Percentiles rank a stretch among this genome's conserved stretches.
Conservation (phyloP, 768 basidiomycete species). For the Omphalotus guepiniiformis region DNA sequence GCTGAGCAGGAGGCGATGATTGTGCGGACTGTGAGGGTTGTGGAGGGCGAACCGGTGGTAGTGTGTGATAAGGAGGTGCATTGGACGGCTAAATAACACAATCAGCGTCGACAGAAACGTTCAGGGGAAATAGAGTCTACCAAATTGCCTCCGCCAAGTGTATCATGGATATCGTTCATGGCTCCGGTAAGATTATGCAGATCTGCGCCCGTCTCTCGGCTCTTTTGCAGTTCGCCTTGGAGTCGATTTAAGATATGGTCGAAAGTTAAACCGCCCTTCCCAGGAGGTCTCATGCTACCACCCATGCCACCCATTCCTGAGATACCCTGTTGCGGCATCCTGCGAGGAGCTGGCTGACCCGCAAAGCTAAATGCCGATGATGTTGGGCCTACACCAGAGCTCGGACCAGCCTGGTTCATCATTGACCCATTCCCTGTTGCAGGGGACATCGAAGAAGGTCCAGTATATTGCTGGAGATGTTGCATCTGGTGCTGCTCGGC, state of each 20-base stretch:
- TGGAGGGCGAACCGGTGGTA: constrained; percentile 62
- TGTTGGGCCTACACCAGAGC: constrained; percentile 15
- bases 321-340: constrained; percentile 57
- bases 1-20: constrained; percentile 20
- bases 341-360: constrained; percentile 44
- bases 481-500: constrained; percentile 65
- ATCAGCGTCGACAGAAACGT: constrained; percentile 8
- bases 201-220: constrained; percentile 88
- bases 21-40: constrained; percentile 16
- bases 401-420: constrained; percentile 18
- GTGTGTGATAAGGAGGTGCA: constrained; percentile 51
- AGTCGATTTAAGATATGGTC: constrained; percentile 87
- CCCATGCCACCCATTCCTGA: constrained; percentile 77
- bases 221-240: constrained; percentile 93
- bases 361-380: constrained; percentile 38
- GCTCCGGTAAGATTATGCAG: constrained; percentile 69
- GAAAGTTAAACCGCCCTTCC: constrained; percentile 85
- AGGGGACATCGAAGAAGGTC: constrained; percentile 17
- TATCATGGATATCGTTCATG: constrained; percentile 91
- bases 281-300: constrained; percentile 63
- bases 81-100: constrained; percentile 46
- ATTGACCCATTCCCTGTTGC: constrained; percentile 13
- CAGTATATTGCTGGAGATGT: constrained; percentile 33
- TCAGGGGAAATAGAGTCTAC: constrained; percentile 36
- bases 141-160: constrained; percentile 68